phyloP scores from a whole-genome alignment of 2,329 filamentous ascomycete species.

The Thermothelomyces thermophilus region DNA sequence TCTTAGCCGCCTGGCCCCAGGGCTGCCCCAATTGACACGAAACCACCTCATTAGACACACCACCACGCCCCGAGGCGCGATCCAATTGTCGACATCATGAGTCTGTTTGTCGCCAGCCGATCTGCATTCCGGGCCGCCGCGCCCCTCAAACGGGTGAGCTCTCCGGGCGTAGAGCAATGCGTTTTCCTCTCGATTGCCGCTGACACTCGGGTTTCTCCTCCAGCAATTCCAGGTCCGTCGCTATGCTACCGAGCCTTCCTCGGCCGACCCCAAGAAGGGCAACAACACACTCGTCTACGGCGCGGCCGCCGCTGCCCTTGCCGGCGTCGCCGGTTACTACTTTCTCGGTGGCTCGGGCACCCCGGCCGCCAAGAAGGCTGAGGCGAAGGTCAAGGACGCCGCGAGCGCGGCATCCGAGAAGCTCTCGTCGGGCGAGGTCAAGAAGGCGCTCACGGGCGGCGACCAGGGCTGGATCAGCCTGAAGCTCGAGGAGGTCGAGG shows the following conservation, averaged over 20 bases:
- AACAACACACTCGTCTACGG: slow-evolving; percentile 56
- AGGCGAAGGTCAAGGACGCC: slow-evolving; percentile 45
- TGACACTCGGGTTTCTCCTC: not conserved
- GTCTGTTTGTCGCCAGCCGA: slow-evolving; percentile 60
- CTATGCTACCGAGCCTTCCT: slow-evolving; percentile 61
- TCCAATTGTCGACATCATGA: slow-evolving; percentile 24
- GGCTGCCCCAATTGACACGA: slow-evolving; percentile 7
- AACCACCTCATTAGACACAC: slow-evolving; percentile 8
- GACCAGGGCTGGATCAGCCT: slow-evolving; percentile 85
- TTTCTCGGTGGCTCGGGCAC: slow-evolving; percentile 42
- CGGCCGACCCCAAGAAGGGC: slow-evolving; percentile 33
- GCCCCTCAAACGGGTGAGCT: slow-evolving; percentile 58
- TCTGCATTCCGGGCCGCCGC: slow-evolving; percentile 57
- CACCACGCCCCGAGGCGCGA: not conserved
- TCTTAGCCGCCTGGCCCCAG: not conserved
- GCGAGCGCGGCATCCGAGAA: slow-evolving; percentile 33
- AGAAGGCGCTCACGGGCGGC: slow-evolving; percentile 65
- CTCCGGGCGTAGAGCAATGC: no score
- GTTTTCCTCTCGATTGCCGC: not conserved
- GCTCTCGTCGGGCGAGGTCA: slow-evolving; percentile 32
- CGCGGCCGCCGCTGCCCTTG: slow-evolving; percentile 53
- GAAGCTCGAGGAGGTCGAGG: slow-evolving; percentile 69
- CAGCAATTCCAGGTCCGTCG: slow-evolving; percentile 40
- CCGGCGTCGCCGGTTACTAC: slow-evolving; percentile 53
- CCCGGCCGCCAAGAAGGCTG: slow-evolving; percentile 49